A percentile compares a stretch with the other conserved stretches of the same genome.
Conservation (phyloP, 2,329 filamentous ascomycete genomes). For the Curvularia verruculosa region DNA sequence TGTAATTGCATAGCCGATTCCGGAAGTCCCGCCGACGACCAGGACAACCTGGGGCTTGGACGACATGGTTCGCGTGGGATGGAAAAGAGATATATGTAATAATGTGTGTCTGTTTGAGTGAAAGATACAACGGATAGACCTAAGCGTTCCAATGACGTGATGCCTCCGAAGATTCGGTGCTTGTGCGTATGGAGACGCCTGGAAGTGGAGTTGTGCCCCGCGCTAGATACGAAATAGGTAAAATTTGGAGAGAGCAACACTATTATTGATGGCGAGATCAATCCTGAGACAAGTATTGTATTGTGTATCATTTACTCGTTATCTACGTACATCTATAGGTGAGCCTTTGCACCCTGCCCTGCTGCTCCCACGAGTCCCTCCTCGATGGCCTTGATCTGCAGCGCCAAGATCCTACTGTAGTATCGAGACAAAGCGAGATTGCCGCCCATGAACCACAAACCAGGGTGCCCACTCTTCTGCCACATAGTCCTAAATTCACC, state of each 20-base stretch:
- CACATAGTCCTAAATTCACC: slow-evolving; percentile 56
- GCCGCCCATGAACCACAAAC: slow-evolving; percentile 56
- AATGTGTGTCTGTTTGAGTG: not conserved
- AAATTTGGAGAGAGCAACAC: slow-evolving; percentile 3
- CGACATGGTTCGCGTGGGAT: not conserved
- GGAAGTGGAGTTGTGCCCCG: slow-evolving; percentile 13
- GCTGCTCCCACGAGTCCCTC: slow-evolving; percentile 26
- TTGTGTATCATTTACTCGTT: not conserved
- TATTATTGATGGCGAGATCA: not conserved
- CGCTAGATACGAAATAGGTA: slow-evolving; percentile 13
- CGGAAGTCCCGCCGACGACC: slow-evolving; percentile 32
- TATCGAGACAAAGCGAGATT: slow-evolving; percentile 56
- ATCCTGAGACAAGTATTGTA: not conserved
- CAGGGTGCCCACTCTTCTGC: slow-evolving; percentile 43
- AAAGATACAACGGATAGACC: not conserved
- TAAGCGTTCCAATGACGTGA: slow-evolving; percentile 3
- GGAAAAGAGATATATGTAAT: not conserved
- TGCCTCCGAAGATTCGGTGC: slow-evolving; percentile 7
- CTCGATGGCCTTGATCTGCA: slow-evolving; percentile 55
- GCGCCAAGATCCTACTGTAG: slow-evolving; percentile 53
- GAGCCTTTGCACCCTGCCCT: not conserved
- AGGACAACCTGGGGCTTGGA: slow-evolving; percentile 27
- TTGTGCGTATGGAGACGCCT: slow-evolving; percentile 12
- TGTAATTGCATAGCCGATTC: slow-evolving; percentile 29
- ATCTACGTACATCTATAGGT: slow-evolving; percentile 2